Evolutionary conservation across 2,329 filamentous ascomycete species (phyloP), one percentile per base, ranked within the genome.

Genomic region (Trichothecium sympodiale): DNA sequence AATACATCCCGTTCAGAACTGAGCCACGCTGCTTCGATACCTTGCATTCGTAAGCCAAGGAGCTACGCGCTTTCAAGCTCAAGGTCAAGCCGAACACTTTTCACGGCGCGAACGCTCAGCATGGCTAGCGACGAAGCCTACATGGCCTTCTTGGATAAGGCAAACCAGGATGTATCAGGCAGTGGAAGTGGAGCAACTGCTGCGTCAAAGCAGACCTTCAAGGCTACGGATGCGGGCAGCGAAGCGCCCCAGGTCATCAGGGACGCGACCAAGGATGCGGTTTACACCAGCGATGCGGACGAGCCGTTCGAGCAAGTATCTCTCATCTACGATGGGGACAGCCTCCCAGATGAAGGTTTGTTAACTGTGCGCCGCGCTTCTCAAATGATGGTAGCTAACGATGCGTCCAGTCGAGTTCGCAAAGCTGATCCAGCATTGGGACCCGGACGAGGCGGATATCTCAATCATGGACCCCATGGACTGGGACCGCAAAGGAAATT

Each of bases 121-220:
- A 85, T 84, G 80, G 74, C 77, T 7, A 80, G 77, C 36, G 86
- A 94, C 67, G 77, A 83, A 41, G 81, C 83, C 42, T 95, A 94
- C 65, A 74, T 78, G 59, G 67, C 80, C 40, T 94, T 95, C 54
- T 68, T 95, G 38, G 72, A 91, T 54, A 91, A 91, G 64, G 85
- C 86, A 36, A 94, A 94, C 62, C 65, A 77, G 50, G 80, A 87
- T 53, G 79, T 82, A 14, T 79, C 76, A 54, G 40, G 52, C 42
- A 34, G 37, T 43, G 29, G 44, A 43, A 35, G 39, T n/a, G 42
- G 39, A 8, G 13, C 46, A 8, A 36, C 6, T 41, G 10, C 45
- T 47, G 39, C 44, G 49, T 15, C 25, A 17, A 29, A 43, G 17
- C 29, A 42, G n/a, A 55, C 59, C 36, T 67, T 76, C 50, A 75